Evolutionary conservation across 306 rosid genomes (phyloP).

Genomic region (Hylodesmum podocarpum): DNA sequence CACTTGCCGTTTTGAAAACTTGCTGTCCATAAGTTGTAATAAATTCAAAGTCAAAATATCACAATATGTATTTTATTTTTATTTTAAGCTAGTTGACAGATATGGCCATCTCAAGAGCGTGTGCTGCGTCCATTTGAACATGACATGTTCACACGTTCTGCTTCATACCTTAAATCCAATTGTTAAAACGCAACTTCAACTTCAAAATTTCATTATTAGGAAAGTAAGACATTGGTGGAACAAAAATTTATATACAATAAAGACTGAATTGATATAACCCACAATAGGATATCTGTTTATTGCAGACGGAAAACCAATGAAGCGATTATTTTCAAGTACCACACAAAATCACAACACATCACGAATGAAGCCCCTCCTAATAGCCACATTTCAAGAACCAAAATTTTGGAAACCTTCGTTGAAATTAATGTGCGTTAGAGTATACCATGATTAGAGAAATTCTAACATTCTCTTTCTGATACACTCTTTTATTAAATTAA

Average conservation of each 20-base stretch:
- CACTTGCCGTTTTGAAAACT: too few relatives aligned
- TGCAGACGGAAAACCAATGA: background rate
- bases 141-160: conserved; percentile 6
- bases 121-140: background rate
- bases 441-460: background rate
- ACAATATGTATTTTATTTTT: background rate
- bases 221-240: background rate
- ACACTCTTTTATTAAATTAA: background rate
- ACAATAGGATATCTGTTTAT: background rate
- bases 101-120: background rate
- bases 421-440: background rate
- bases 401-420: background rate
- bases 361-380: background rate
- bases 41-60: conserved; percentile 10
- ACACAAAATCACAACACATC: background rate
- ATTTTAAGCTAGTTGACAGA: background rate
- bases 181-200: background rate
- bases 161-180: conserved; percentile 1
- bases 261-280: background rate
- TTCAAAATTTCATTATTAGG: background rate
- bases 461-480: background rate
- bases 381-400: background rate
- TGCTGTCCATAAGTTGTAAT: background rate
- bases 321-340: background rate
- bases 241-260: background rate